Evolutionary conservation across 352 stramenopile genomes (phyloP).

Genomic region (Peronospora farinosa): DNA sequence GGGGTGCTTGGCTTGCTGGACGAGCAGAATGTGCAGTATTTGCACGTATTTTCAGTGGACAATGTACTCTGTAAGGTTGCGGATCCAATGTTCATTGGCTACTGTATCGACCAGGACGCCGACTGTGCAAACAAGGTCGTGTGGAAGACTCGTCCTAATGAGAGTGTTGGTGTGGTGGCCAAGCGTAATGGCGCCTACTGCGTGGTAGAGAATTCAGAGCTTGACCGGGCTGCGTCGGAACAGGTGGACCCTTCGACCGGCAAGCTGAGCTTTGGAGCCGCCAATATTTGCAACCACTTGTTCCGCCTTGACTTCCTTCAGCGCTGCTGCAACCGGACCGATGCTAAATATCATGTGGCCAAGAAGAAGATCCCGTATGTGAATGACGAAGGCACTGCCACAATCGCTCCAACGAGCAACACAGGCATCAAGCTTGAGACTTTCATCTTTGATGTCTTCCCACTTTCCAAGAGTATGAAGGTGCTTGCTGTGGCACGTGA

Average conservation of each 20-base stretch:
- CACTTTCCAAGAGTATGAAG: slow-evolving; percentile 88
- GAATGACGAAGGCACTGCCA: slow-evolving; percentile 75
- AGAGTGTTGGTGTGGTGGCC: slow-evolving; percentile 91
- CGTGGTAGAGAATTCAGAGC: slow-evolving; percentile 97
- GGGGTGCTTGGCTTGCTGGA: slow-evolving; percentile 87
- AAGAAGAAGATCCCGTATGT: slow-evolving; percentile 96
- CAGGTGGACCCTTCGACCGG: slow-evolving; percentile 56
- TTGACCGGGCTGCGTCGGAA: slow-evolving; percentile 72
- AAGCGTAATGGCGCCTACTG: slow-evolving; percentile 77
- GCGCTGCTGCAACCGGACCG: slow-evolving; percentile 87
- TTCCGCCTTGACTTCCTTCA: slow-evolving; percentile 79
- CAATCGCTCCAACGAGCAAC: slow-evolving; percentile 71
- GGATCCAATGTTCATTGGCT: slow-evolving; percentile 95
- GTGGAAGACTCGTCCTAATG: slow-evolving; percentile 89
- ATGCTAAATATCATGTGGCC: slow-evolving; percentile 93
- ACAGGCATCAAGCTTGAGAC: slow-evolving; percentile 98
- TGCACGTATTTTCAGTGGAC: slow-evolving; percentile 97
- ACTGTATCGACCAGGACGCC: slow-evolving; percentile 89
- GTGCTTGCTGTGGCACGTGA: slow-evolving; percentile 87
- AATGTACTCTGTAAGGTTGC: slow-evolving; percentile 95
- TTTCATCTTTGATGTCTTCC: slow-evolving; percentile 99
- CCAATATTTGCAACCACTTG: slow-evolving; percentile 99
- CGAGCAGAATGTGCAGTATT: slow-evolving; percentile 82
- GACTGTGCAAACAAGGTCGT: slow-evolving; percentile 97
- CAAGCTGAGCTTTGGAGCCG: slow-evolving; percentile 90